Base-by-base conservation (phyloP, 306 rosid species). In the Lablab purpureus region DNA sequence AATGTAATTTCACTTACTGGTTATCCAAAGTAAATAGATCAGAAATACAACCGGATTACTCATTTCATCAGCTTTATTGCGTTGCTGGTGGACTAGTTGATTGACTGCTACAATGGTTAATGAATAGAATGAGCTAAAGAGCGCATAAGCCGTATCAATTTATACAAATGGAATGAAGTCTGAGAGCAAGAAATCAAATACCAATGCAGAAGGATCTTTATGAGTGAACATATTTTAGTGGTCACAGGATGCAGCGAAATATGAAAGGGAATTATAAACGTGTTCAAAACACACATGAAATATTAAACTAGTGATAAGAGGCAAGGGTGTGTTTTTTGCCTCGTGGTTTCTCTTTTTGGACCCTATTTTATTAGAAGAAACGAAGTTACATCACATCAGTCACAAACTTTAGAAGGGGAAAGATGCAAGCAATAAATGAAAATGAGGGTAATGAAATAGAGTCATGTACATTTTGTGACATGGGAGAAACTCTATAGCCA, bases 1-100 rank as follows among this genome's bases (percentile, higher is more conserved):
- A 49, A 64, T 50, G 23, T 22, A 25, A 13, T 55, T 64, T 56
- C 59, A 67, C 88, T 77, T 82, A 90, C 91, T 50, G 70, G 91
- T 84, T 78, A 85, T 36, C 19, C 85, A 60, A 74, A 90, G 65
- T 32, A 87, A 50, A 67, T 77, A 81, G 51, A 82, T 14, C 28
- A 88, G 69, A 77, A 82, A n/a, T 36, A 84, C 73, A 68, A 67
- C 80, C 30, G 88, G 22, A 72, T 30, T 77, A 63, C 64, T 83
- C 88, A 88, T 90, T 71, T 67, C 17, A 62, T n/a, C 13, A 58
- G 43, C 18, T 68, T 45, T 40, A 52, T 27, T 60, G n/a, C n/a
- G n/a, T n/a, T n/a, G 75, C 66, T 43, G 14, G 34, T 27, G 54
- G 40, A 50, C 18, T 17, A 14, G 25, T 77, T 64, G 0, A 32